phyloP scores from a whole-genome alignment of 2,329 filamentous ascomycete species.

The Chaetomium olivaceum region DNA sequence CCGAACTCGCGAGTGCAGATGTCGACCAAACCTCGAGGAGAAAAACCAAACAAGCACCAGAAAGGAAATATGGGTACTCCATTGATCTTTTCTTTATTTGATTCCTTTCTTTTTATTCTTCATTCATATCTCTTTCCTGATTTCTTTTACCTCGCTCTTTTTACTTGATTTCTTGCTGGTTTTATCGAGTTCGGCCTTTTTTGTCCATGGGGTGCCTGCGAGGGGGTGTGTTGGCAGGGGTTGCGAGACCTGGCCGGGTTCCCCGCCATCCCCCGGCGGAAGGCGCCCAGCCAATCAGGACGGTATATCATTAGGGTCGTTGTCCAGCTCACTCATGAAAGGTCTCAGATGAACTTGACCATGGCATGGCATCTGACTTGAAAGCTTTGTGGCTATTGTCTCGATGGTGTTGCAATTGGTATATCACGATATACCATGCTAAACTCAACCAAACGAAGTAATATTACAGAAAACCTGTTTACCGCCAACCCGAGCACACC shows the following conservation, averaged over 20 bases:
- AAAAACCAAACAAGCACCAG: too few species aligned
- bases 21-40: too few species aligned
- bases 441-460: background rate
- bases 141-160: too few species aligned
- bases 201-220: too few species aligned
- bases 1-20: too few species aligned
- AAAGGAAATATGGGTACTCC: too few species aligned
- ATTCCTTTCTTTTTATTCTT: too few species aligned
- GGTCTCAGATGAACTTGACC: background rate
- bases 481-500: background rate
- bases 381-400: background rate
- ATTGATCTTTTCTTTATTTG: too few species aligned
- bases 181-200: too few species aligned
- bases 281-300: background rate
- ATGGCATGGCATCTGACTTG: background rate
- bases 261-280: constrained; percentile 8
- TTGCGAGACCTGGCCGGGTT: constrained; percentile 12
- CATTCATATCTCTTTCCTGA: too few species aligned
- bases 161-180: too few species aligned
- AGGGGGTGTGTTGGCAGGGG: constrained; percentile 21
- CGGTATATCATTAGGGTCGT: background rate
- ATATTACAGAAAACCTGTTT: background rate
- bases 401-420: background rate
- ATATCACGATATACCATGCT: background rate
- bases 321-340: background rate